Evolutionary conservation across 78 protist species (phyloP).

Genomic region (Emiliania huxleyi): DNA sequence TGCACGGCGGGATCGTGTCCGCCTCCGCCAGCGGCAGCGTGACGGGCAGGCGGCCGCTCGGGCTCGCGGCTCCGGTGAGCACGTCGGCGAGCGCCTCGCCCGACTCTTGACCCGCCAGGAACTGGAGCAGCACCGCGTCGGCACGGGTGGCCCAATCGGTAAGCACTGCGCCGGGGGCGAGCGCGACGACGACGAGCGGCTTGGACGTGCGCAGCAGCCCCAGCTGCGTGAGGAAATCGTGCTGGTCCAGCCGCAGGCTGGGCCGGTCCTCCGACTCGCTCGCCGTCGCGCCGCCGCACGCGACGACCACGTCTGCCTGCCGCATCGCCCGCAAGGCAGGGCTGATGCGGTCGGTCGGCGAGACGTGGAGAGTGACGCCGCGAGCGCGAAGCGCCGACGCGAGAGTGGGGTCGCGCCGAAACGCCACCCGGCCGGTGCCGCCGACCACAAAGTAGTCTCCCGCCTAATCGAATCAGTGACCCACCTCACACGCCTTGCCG

Average conservation of each 20-base stretch:
- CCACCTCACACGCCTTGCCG: too few species aligned
- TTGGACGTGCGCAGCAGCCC: neutral
- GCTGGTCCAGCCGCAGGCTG: neutral
- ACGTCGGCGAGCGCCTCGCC: constrained; percentile 27
- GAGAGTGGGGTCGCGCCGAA: neutral
- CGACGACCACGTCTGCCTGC: neutral
- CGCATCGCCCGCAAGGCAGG: neutral
- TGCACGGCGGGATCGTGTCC: neutral
- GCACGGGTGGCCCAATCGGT: neutral
- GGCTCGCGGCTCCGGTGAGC: neutral
- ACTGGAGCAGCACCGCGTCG: neutral
- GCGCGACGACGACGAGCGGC: neutral
- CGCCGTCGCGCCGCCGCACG: neutral
- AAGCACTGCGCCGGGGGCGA: neutral
- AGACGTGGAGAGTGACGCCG: neutral
- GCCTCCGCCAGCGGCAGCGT: constrained; percentile 1
- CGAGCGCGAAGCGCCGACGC: neutral
- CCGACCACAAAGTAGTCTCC: neutral
- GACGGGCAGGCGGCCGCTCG: constrained; percentile 21
- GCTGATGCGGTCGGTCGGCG: neutral
- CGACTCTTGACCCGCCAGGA: neutral
- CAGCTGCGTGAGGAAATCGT: neutral
- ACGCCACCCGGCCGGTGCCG: neutral
- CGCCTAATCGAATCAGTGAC: too few species aligned
- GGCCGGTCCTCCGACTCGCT: neutral